Base-by-base conservation (phyloP, 176 grass and related monocot genomes). In the Eleusine coracana region DNA sequence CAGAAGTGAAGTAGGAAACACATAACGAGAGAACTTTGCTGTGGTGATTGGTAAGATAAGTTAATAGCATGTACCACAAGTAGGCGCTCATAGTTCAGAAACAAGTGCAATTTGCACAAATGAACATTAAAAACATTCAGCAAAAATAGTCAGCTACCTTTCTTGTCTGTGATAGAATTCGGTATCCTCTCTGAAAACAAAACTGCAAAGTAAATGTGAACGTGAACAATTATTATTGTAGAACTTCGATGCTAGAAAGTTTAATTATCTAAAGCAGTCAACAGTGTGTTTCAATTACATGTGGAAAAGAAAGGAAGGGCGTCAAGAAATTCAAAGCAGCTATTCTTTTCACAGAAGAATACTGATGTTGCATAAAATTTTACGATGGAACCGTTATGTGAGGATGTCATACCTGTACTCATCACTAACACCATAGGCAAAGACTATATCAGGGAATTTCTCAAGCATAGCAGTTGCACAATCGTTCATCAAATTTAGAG, bases 391-490 rank as follows among this genome's bases (percentile, higher is more conserved):
- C 28, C 59, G 59, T 39, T 6, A 61, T 36, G 44, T 36, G 56
- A 84, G 18, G 2, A 68, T 66, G 77, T 0, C 31, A 21, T 90
- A 93, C 96, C 92, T 98, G 78, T 95, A 98, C 72, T 98, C 96
- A 70, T 95, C 90, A 82, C 92, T 95, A 59, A 93, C 96, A 75
- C 96, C 96, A 83, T 98, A 98, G 69, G 95, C 92, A 88, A 95
- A 98, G 42, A 93, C 88, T 82, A 93, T 93, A 49, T 95, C 90
- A 2, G 91, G 86, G 70, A 98, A 98, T 31, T 91, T 88, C 31
- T 91, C 82, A 0, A 98, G 88, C 92, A 93, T 82, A 34, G 86
- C 89, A 61, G 85, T 82, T 31, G 95, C 88, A 82, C 95, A 98
- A 13, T 66, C 65, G 10, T 92, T 89, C 93, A 96, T 96, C 77